These are phyloP conservation scores for Xanthoparmelia taractica DNA, from an alignment of 495 filamentous ascomycete species.

Conservation along the genomic window DNA sequence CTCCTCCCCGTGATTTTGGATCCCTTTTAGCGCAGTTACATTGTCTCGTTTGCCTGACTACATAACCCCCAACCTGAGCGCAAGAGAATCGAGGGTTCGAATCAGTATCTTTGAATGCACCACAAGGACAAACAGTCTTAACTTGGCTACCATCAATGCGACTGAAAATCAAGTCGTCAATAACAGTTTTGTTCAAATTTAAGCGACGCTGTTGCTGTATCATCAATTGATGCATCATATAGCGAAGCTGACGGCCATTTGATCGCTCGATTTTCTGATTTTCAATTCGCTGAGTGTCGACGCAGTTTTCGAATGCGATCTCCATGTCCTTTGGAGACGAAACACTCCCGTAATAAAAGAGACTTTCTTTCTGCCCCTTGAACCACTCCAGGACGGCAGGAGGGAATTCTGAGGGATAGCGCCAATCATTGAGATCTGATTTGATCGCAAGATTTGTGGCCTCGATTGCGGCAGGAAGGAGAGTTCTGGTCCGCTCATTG, in stretches of 20 bases:
- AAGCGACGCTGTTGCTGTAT: background rate
- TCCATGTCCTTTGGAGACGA: background rate
- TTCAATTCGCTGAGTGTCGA: background rate
- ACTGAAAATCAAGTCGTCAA: background rate
- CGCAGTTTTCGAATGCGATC: background rate
- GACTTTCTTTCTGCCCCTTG: background rate
- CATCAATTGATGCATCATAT: background rate
- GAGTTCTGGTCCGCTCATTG: background rate
- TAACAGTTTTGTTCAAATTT: too few species aligned
- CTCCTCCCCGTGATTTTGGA: background rate
- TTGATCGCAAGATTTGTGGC: background rate
- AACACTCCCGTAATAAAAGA: background rate
- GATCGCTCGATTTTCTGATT: background rate
- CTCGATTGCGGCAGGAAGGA: background rate
- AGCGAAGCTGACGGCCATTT: background rate
- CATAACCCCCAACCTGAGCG: background rate
- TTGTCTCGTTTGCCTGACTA: background rate
- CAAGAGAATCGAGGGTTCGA: background rate
- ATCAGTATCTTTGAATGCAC: background rate
- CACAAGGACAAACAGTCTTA: background rate
- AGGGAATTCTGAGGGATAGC: background rate
- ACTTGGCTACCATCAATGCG: background rate
- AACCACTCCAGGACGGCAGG: background rate
- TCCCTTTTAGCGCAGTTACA: background rate
- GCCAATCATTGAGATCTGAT: background rate